Evolutionary conservation across 306 rosid genomes (phyloP).

Genomic region (Cotoneaster glaucophyllus): DNA sequence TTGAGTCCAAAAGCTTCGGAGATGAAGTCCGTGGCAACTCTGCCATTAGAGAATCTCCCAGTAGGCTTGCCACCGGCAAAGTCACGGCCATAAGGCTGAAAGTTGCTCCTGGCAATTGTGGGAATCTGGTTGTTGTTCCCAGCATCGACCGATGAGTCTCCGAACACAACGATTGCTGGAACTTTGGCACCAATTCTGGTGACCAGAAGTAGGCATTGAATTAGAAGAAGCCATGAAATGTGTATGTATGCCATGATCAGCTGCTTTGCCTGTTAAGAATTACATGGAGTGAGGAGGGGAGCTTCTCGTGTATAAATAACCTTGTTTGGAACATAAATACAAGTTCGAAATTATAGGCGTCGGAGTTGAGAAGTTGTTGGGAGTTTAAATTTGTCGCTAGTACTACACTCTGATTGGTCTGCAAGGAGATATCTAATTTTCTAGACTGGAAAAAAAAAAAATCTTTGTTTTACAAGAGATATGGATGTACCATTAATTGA

Average conservation of each 20-base stretch:
- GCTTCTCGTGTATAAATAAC: constrained; percentile 25
- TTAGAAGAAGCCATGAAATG: constrained; percentile 18
- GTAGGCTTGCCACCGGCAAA: constrained; percentile 63
- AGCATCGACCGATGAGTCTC: constrained; percentile 86
- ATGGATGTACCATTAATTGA: neutral
- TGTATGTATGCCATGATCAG: constrained; percentile 4
- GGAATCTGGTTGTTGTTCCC: constrained; percentile 90
- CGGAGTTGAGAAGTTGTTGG: constrained; percentile 47
- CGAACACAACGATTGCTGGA: constrained; percentile 73
- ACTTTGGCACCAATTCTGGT: constrained; percentile 29
- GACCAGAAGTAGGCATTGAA: constrained; percentile 6
- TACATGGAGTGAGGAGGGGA: neutral
- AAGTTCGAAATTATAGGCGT: neutral
- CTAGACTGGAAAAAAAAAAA: too few relatives aligned
- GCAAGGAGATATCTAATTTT: neutral
- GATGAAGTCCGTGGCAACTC: constrained; percentile 69
- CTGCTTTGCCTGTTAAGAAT: neutral
- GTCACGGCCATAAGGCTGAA: constrained; percentile 88
- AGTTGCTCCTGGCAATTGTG: constrained; percentile 81
- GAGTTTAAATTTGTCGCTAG: constrained; percentile 17
- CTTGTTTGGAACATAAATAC: constrained; percentile 1
- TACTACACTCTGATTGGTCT: neutral
- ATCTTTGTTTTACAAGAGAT: neutral
- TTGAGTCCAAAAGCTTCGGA: constrained; percentile 60
- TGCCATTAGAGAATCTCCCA: constrained; percentile 82